Conservation (phyloP, 176 grass and related monocot genomes). For the Zizania latifolia region DNA sequence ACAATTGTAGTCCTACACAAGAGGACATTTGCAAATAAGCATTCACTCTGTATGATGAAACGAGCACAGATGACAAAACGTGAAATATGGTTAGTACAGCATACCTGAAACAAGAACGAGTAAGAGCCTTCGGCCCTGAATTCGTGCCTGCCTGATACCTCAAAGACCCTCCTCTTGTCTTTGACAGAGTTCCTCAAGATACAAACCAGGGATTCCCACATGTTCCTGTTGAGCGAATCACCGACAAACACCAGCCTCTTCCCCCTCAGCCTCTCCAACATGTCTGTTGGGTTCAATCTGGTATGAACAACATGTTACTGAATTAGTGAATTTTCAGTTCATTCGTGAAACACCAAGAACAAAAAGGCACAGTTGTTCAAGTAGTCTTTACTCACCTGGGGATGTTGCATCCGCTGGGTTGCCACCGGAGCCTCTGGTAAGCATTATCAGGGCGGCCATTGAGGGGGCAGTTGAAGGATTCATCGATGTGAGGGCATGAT, state of each 20-base stretch:
- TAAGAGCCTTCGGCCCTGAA: conserved; percentile 68
- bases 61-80: neutral
- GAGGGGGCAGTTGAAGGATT: conserved; percentile 79
- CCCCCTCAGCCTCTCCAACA: conserved; percentile 73
- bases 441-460: conserved; percentile 74
- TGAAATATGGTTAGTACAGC: neutral
- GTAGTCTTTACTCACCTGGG: conserved; percentile 59
- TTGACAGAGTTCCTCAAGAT: conserved; percentile 59
- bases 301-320: conserved; percentile 26
- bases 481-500: conserved; percentile 80
- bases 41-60: conserved; percentile 15
- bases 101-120: conserved; percentile 68
- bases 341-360: neutral
- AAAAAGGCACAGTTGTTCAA: neutral
- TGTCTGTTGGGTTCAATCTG: conserved; percentile 59
- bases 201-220: conserved; percentile 95
- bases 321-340: conserved; percentile 6
- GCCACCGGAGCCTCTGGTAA: conserved; percentile 88
- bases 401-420: conserved; percentile 70
- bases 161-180: conserved; percentile 65
- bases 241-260: conserved; percentile 88
- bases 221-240: conserved; percentile 95
- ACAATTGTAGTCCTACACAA: conserved; percentile 78
- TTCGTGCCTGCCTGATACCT: conserved; percentile 63
- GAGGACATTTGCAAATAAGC: conserved; percentile 19